Base-by-base conservation (phyloP, 192 early-diverging fungal genomes). In the Coemansia sp. region DNA sequence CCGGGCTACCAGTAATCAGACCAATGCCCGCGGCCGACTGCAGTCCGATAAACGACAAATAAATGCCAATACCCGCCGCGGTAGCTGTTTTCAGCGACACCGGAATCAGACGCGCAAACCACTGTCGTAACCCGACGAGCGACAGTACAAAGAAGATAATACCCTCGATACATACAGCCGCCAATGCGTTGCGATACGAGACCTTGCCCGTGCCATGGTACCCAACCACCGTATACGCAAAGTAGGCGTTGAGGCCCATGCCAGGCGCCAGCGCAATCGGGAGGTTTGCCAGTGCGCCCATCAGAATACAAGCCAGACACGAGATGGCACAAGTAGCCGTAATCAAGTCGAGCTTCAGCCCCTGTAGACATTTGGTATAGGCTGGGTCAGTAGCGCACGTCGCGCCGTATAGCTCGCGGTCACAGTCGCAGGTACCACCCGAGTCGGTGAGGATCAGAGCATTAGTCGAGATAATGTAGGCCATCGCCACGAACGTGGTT, bases 241-340 rank as follows among this genome's bases (percentile, higher is more conserved):
- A 93, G 70, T 92, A 94, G 27, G 92, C 91, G 61, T 91, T 93
- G 21, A 93, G 77, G 9, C 93, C 93, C 89, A 94, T 89, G 68
- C 92, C 92, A 19, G 93, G 93, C 11, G 93, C 93, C 76, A 94
- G 72, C 17, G 89, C 90, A 67, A 94, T 76, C 2, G 93, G 93
- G 69, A 92, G 76, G 64, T 94, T 93, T 5, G 93, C 89, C 19
- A 90, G 75, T 6, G 86, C 39, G 50, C 89, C 89, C 80, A 91
- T 90, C n/a, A 89, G 74, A n/a, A 87, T 68, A 37, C 85, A 86
- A 0, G 91, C 76, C 63, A 93, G 84, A 67, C 86, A 84, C 15
- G 90, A 75, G 63, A 88, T 86, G 42, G 88, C 87, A 34, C 90
- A 84, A 0, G 91, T 93, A 25, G 87, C 91, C 3, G 89, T 91